A percentile compares a stretch with the other conserved stretches of the same genome.
These are phyloP conservation scores for Solanum sitiens DNA, from an alignment of 257 asterid species.

Conservation along the genomic window DNA sequence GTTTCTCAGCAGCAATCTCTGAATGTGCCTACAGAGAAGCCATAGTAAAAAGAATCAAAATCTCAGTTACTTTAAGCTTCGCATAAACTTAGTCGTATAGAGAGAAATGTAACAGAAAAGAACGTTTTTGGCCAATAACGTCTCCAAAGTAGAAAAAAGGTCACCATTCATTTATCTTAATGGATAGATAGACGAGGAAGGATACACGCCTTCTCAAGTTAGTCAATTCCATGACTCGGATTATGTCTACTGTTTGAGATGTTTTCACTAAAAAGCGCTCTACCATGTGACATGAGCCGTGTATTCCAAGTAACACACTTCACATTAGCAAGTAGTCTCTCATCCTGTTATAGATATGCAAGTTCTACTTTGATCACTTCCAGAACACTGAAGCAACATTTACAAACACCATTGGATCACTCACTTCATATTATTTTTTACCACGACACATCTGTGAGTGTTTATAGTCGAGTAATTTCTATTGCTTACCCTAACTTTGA, in stretches of 20 bases:
- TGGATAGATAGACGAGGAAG: not conserved
- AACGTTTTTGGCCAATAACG: not conserved
- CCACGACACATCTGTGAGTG: not conserved
- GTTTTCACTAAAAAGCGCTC: not conserved
- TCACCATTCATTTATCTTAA: not conserved
- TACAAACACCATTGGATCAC: not conserved
- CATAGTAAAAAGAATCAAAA: not conserved
- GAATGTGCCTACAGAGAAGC: constrained; percentile 42
- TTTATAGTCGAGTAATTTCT: not conserved
- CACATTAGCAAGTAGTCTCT: not conserved
- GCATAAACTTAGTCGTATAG: not conserved
- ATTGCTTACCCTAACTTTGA: constrained; percentile 54
- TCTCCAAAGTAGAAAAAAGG: not conserved
- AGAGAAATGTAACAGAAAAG: not conserved
- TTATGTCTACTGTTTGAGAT: not conserved
- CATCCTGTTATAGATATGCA: not conserved
- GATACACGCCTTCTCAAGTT: not conserved
- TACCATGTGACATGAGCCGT: not conserved
- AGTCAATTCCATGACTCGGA: not conserved
- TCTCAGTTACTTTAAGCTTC: not conserved
- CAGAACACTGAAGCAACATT: not conserved
- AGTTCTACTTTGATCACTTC: not conserved
- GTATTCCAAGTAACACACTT: not conserved
- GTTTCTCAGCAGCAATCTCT: constrained; percentile 62
- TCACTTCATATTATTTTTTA: not conserved